Evolutionary conservation across 257 asterid species (phyloP), one percentile per base, ranked within the genome.

Genomic region (Avicennia marina): DNA sequence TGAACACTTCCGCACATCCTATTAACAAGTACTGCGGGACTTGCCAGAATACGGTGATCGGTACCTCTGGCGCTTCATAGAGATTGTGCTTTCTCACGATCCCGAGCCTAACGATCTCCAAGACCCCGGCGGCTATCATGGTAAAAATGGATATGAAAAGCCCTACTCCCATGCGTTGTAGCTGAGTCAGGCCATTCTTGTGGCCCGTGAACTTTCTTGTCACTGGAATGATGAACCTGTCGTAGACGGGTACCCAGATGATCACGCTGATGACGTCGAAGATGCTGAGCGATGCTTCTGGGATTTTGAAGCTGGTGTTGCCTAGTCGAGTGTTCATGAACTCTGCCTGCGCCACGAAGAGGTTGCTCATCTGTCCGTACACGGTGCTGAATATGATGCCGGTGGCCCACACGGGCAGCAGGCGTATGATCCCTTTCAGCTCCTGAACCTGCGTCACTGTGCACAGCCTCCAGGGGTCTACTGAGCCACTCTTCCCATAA

Each of bases 341-440:
- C n/a, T n/a, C n/a, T n/a, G n/a, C n/a, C n/a, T n/a, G n/a, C n/a
- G 81, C 98, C 1, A 90, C 95, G n/a, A 90, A 82, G 94, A 90
- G 78, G 4, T 94, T 79, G 2, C 94, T 79, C 93, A 90, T 81
- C 72, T 90, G 98, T 42, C 95, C 94, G 42, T 87, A 85, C 26
- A 85, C 95, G 0, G 98, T 95, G 3, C 93, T 64, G 58, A 90
- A 87, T 67, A 87, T 80, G 26, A 90, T 90, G n/a, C 94, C 95
- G 2, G 96, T 82, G 13, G 94, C 96, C 96, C 95, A 90, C 44
- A 87, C 76, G 58, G 98, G 96, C 41, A 90, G 87, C 96, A 90
- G 87, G 42, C 98, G 89, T 40, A 85, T 77, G 71, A 90, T 57
- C 61, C 87, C 87, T 64, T 90, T 87, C 15, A 90, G 55, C 41